Base-by-base conservation (phyloP, 208 protist genomes). In the Leishmania mexicana region DNA sequence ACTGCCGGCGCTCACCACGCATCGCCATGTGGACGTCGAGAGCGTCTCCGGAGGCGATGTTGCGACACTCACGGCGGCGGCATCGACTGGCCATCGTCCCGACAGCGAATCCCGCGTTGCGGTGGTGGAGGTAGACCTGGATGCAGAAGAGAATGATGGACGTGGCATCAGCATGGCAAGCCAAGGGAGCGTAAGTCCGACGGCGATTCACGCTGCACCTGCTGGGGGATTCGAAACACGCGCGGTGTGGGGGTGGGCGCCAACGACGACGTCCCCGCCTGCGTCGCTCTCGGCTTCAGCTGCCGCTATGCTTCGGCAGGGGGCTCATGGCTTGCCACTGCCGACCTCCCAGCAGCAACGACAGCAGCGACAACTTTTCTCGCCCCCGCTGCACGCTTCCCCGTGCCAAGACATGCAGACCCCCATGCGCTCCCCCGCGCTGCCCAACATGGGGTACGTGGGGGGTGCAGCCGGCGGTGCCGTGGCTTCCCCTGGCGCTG, bases 391-490 rank as follows among this genome's bases (percentile, higher is more conserved):
- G 40, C 35, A 65, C 10, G 24, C 53, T 3, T 78, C 75, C 31
- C 75, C 75, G 40, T 76, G 17, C 21, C 76, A 71, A 21, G 76
- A 80, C 4, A 28, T 80, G 71, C 54, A 58, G 58, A 81, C 81
- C 28, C 76, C 76, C 4, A 58, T 85, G 68, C 81, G 81, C 42
- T 51, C 76, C 5, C 81, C 76, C 19, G 31, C 81, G n/a, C 60
- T 85, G 60, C 81, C 81, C 17, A 85, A 85, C 71, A 85, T 85
- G 81, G 81, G 81, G 38, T 62, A 78, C 57, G 57, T 62, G 35
- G 72, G 40, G 35, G 35, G 51, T 35, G 31, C 51, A 28, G 72
- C 72, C 31, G 42, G 11, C n/a, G 75, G 57, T 15, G 60, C 60
- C 4, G 75, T 15, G 1, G 76, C 78, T 28, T 70, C 31, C 53